Conservation (phyloP, 257 asterid genomes). For the Coffea canephora region DNA sequence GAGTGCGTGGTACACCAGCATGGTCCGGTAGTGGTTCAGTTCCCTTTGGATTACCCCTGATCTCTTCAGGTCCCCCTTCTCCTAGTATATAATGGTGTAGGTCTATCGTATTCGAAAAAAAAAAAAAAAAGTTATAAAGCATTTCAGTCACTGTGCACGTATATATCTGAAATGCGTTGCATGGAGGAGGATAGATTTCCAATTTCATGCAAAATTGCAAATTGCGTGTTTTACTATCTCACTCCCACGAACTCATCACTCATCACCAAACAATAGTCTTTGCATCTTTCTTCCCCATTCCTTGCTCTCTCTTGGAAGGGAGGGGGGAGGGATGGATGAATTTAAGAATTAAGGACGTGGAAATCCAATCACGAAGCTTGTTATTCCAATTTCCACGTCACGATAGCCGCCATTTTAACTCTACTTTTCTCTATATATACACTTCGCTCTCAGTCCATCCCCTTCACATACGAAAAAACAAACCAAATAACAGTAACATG, state of each 20-base stretch:
- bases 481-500: constrained; percentile 2
- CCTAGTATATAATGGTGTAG: too few relatives aligned
- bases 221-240: constrained; percentile 27
- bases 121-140: background rate
- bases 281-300: background rate
- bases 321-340: background rate
- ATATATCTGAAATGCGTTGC: background rate
- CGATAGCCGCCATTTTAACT: constrained; percentile 1
- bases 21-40: too few relatives aligned
- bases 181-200: too few relatives aligned
- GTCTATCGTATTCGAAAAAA: too few relatives aligned
- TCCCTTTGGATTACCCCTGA: too few relatives aligned
- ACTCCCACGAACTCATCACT: constrained; percentile 7
- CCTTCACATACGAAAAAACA: constrained; percentile 15
- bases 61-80: too few relatives aligned
- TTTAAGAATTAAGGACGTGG: constrained; percentile 27
- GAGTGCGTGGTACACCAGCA: too few relatives aligned
- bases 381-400: background rate
- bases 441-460: constrained; percentile 2
- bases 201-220: background rate
- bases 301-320: background rate
- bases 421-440: constrained; percentile 33
- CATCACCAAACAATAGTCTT: background rate
- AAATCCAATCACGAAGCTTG: constrained; percentile 20
- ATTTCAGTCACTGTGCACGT: background rate